Evolutionary conservation across 371 early-diverging fungal genomes (phyloP).

Genomic region (Mucor indicus): DNA sequence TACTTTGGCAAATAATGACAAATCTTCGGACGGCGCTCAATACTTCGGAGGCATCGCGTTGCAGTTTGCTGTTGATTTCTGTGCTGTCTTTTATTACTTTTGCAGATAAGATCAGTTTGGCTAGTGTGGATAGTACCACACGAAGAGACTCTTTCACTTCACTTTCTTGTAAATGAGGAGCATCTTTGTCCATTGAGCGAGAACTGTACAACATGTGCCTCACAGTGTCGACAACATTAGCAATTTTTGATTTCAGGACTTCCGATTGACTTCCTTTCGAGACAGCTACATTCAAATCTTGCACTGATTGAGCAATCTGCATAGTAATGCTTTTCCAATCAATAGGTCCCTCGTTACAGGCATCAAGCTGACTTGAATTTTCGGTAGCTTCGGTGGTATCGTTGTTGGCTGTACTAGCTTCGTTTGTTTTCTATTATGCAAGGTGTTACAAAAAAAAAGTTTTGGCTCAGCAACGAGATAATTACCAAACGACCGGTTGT

Average conservation of each 20-base stretch:
- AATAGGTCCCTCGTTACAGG: too few species aligned
- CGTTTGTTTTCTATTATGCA: too few species aligned
- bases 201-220: constrained; percentile 83
- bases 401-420: too few species aligned
- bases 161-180: constrained; percentile 60
- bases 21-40: constrained; percentile 77
- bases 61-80: constrained; percentile 23
- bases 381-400: too few species aligned
- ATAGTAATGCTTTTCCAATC: constrained; percentile 41
- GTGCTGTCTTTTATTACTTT: constrained; percentile 18
- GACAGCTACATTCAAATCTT: constrained; percentile 60
- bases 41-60: constrained; percentile 57
- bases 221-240: constrained; percentile 74
- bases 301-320: constrained; percentile 62
- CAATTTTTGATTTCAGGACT: constrained; percentile 11
- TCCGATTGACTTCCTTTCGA: constrained; percentile 33
- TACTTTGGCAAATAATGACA: constrained; percentile 36
- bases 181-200: constrained; percentile 68
- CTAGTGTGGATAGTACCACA: constrained; percentile 72
- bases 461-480: too few species aligned
- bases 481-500: constrained; percentile 31
- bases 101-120: constrained; percentile 75
- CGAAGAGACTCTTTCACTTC: constrained; percentile 65
- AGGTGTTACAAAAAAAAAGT: too few species aligned
- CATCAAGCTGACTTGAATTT: too few species aligned